These are phyloP conservation scores for Sclerotinia glacialis DNA, from an alignment of 2,329 filamentous ascomycete species.

Conservation along the genomic window DNA sequence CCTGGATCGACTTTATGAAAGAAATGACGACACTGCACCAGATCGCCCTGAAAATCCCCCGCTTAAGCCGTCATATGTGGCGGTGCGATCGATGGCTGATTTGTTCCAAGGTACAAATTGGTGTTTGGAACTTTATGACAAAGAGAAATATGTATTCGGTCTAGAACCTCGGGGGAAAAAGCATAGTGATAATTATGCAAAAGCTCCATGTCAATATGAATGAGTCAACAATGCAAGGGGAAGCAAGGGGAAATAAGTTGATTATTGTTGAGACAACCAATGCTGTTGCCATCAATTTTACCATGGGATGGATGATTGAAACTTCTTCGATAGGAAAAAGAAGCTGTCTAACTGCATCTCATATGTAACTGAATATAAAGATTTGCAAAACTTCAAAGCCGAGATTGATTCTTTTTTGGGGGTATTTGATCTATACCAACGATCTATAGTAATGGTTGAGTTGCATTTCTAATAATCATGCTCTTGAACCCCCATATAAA, in stretches of 20 bases:
- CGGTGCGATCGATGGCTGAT: background rate
- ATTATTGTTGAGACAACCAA: background rate
- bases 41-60: background rate
- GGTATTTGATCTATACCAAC: conserved; percentile 4
- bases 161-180: background rate
- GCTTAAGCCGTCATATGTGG: conserved; percentile 7
- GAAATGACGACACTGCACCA: background rate
- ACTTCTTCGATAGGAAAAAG: background rate
- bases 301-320: no score
- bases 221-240: background rate
- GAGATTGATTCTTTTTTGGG: background rate
- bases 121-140: background rate
- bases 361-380: background rate
- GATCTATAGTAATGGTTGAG: conserved; percentile 2
- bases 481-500: background rate
- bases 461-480: conserved; percentile 1
- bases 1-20: background rate
- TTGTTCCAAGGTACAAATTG: background rate
- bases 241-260: background rate
- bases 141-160: background rate
- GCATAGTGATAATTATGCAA: background rate
- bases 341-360: background rate
- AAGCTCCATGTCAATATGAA: no score
- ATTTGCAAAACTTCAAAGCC: background rate
- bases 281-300: background rate